These are phyloP conservation scores for Friedmanniomyces endolithicus DNA, from an alignment of 495 filamentous ascomycete species.

Conservation along the genomic window DNA sequence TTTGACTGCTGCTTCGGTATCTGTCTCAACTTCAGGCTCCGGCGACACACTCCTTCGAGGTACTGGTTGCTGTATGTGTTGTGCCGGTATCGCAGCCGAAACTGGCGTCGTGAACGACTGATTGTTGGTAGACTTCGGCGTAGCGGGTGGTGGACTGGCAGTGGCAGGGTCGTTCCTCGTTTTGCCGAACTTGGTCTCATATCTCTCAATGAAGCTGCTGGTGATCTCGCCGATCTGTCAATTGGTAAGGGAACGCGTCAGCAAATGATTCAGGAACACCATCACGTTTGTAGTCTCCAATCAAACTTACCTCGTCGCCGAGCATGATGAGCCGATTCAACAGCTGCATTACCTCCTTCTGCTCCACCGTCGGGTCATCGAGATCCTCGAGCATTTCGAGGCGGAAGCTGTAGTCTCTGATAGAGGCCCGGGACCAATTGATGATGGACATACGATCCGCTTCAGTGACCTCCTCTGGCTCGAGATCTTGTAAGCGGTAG, in stretches of 20 bases:
- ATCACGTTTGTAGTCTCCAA: no score
- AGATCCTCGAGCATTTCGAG: neutral
- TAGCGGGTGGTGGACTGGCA: neutral
- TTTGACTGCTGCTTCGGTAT: no score
- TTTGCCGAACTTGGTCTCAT: neutral
- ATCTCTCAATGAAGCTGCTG: neutral
- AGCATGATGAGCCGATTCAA: slow-evolving; percentile 5
- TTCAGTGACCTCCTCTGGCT: neutral
- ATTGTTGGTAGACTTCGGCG: neutral
- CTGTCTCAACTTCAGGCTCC: neutral
- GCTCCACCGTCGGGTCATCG: neutral
- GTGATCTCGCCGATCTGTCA: neutral
- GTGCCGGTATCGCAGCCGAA: neutral
- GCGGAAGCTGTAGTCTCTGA: neutral
- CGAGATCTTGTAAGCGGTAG: neutral
- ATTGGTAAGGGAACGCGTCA: neutral
- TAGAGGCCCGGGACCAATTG: slow-evolving; percentile 3
- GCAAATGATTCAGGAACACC: neutral
- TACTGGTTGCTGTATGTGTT: neutral
- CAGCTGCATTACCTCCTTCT: slow-evolving; percentile 7
- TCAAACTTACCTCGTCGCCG: neutral
- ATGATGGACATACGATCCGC: slow-evolving; percentile 5
- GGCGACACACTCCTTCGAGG: neutral
- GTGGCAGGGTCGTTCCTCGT: neutral
- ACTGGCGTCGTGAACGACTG: neutral